Conservation (phyloP, 2,329 filamentous ascomycete genomes). For the Cadophora gregata region DNA sequence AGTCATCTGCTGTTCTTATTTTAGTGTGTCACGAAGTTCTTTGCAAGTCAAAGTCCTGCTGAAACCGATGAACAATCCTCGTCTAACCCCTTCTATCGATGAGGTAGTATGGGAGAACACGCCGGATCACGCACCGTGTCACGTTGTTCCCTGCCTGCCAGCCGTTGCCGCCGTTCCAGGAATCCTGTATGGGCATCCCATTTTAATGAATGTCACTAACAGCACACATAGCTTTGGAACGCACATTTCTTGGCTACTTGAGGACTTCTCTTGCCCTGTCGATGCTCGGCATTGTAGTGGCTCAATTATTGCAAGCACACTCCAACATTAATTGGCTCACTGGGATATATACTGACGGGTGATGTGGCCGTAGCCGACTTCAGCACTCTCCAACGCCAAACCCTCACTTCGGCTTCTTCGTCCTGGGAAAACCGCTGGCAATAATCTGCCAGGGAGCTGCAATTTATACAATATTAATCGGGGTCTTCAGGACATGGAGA, state of each 20-base stretch:
- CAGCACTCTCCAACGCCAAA: constrained; percentile 46
- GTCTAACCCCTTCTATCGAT: constrained; percentile 26
- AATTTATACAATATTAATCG: constrained; percentile 53
- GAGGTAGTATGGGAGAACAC: constrained; percentile 17
- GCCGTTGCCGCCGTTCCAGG: not conserved
- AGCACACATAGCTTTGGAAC: constrained; percentile 65
- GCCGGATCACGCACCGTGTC: constrained; percentile 26
- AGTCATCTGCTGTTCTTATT: constrained; percentile 22
- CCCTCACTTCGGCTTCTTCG: constrained; percentile 60
- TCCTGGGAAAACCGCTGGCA: constrained; percentile 64
- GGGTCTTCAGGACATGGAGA: constrained; percentile 63
- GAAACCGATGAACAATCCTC: not conserved
- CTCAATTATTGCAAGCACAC: constrained; percentile 64
- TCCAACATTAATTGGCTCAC: constrained; percentile 23
- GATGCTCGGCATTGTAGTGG: constrained; percentile 68
- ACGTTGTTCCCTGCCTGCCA: constrained; percentile 19
- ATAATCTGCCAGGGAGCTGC: constrained; percentile 50
- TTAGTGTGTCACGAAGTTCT: constrained; percentile 20
- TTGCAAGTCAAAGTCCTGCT: constrained; percentile 10
- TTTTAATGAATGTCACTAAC: constrained; percentile 26
- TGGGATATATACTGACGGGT: constrained; percentile 32
- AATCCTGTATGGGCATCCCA: constrained; percentile 6
- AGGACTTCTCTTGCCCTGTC: constrained; percentile 73
- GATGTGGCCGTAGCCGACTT: constrained; percentile 58
- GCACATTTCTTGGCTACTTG: constrained; percentile 76